Evolutionary conservation across 2,329 filamentous ascomycete species (phyloP).

Genomic region (Colletotrichum sp.): DNA sequence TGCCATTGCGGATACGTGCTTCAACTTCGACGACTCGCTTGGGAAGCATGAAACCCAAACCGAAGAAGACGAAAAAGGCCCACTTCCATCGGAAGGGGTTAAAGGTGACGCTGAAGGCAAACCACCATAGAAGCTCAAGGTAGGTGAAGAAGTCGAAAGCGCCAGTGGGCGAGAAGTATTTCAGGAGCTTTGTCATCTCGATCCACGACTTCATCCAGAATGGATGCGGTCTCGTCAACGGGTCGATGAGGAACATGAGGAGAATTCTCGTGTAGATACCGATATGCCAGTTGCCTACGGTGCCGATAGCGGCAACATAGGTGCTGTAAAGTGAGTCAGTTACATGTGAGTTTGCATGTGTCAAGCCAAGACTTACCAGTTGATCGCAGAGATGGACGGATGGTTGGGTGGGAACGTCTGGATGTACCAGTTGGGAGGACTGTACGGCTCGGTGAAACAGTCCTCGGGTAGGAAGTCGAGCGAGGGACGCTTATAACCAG

Average conservation of each 20-base stretch:
- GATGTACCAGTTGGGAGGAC: slow-evolving; percentile 86
- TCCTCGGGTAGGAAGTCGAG: slow-evolving; percentile 77
- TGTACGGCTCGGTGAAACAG: slow-evolving; percentile 75
- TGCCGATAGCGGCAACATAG: slow-evolving; percentile 80
- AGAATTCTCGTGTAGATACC: slow-evolving; percentile 88
- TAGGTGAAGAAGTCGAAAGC: slow-evolving; percentile 94
- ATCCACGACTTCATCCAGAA: slow-evolving; percentile 88
- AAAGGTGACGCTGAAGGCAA: slow-evolving; percentile 75
- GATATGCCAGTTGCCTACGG: slow-evolving; percentile 87
- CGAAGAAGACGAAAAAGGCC: slow-evolving; percentile 83
- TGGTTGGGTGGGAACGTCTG: slow-evolving; percentile 83
- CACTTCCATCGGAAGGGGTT: slow-evolving; percentile 94
- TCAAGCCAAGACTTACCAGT: slow-evolving; percentile 45
- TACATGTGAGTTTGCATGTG: background rate
- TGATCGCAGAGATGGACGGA: slow-evolving; percentile 78
- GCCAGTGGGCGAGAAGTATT: slow-evolving; percentile 70
- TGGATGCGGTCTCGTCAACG: slow-evolving; percentile 72
- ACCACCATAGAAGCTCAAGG: slow-evolving; percentile 85
- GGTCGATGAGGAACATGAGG: slow-evolving; percentile 85
- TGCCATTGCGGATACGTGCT: slow-evolving; percentile 60
- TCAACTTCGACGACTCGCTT: slow-evolving; percentile 71
- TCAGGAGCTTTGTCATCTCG: slow-evolving; percentile 78
- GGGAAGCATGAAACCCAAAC: slow-evolving; percentile 71
- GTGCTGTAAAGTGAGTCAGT: slow-evolving; percentile 57
- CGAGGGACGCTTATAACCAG: slow-evolving; percentile 77